These are phyloP conservation scores for Linnemannia schmuckeri DNA, from an alignment of 192 early-diverging fungal species.

Conservation along the genomic window DNA sequence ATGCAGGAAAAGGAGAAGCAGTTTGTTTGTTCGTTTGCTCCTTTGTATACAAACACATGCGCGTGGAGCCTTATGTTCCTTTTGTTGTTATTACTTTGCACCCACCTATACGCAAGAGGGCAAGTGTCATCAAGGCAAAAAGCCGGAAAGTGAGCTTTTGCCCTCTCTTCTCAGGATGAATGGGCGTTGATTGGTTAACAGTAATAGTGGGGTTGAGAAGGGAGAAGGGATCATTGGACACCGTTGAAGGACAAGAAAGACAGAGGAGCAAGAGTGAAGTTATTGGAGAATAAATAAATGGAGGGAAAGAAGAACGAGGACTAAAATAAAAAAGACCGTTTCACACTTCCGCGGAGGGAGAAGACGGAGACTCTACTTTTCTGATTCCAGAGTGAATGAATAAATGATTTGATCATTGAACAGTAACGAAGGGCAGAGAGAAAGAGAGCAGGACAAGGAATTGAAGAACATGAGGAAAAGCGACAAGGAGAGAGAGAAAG, in stretches of 20 bases:
- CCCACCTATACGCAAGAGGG: no score
- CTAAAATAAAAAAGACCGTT: background rate
- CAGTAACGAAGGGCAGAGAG: background rate
- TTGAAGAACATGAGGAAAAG: background rate
- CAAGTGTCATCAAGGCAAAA: no score
- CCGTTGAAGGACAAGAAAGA: conserved; percentile 2
- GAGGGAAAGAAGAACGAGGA: background rate
- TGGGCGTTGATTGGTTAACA: background rate
- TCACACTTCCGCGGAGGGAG: background rate
- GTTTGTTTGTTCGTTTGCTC: no score
- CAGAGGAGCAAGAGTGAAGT: background rate
- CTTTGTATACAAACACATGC: no score
- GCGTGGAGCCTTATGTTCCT: no score
- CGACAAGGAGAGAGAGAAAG: background rate
- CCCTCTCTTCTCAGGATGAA: background rate
- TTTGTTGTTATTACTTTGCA: no score
- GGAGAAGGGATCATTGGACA: background rate
- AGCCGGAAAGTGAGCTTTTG: background rate
- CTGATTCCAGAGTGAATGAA: background rate
- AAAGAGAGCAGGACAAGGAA: background rate
- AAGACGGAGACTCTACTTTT: background rate
- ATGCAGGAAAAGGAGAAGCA: background rate
- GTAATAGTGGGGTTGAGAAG: background rate
- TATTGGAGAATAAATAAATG: background rate
- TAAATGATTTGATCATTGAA: background rate